These are phyloP conservation scores for Penicillium sp. DNA, from an alignment of 2,329 filamentous ascomycete genomes.

Conservation along the genomic window DNA sequence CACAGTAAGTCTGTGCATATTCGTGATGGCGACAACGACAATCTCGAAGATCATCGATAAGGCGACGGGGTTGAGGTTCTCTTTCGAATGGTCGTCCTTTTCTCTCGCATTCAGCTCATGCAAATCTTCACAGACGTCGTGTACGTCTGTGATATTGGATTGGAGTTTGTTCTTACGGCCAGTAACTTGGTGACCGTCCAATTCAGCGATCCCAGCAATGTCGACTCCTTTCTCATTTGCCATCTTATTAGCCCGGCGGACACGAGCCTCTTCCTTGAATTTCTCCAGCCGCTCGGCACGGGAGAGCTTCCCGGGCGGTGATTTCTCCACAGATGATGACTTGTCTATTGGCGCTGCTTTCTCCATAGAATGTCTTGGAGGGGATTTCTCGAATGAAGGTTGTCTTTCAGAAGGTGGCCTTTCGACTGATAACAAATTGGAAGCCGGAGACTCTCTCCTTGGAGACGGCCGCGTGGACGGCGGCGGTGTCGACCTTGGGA, in stretches of 20 bases:
- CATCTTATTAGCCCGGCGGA: slow-evolving; percentile 21
- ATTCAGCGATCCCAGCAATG: slow-evolving; percentile 41
- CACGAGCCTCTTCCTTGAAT: slow-evolving; percentile 29
- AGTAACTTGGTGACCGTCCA: slow-evolving; percentile 44
- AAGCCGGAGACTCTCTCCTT: slow-evolving; percentile 15
- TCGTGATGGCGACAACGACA: slow-evolving; percentile 36
- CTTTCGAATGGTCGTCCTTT: slow-evolving; percentile 22
- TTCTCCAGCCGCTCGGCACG: slow-evolving; percentile 26
- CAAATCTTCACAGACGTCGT: slow-evolving; percentile 28
- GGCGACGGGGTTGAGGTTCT: slow-evolving; percentile 29
- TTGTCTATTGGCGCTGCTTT: slow-evolving; percentile 4
- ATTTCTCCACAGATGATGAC: slow-evolving; percentile 8
- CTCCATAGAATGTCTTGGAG: background rate
- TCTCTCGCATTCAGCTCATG: slow-evolving; percentile 23
- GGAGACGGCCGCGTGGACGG: slow-evolving; percentile 18
- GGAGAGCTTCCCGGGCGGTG: slow-evolving; percentile 15
- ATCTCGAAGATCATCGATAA: slow-evolving; percentile 41
- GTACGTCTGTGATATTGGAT: slow-evolving; percentile 31
- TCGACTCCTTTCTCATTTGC: slow-evolving; percentile 13
- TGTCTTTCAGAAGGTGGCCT: slow-evolving; percentile 14
- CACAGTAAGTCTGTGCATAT: slow-evolving; percentile 34
- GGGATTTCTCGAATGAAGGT: slow-evolving; percentile 5
- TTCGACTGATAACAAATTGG: slow-evolving; percentile 12
- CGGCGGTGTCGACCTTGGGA: slow-evolving; percentile 11
- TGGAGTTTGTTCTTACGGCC: slow-evolving; percentile 27